A percentile compares a stretch with the other conserved stretches of the same genome.
phyloP scores from a whole-genome alignment of 345 rosid genomes.

The Durio zibethinus region DNA sequence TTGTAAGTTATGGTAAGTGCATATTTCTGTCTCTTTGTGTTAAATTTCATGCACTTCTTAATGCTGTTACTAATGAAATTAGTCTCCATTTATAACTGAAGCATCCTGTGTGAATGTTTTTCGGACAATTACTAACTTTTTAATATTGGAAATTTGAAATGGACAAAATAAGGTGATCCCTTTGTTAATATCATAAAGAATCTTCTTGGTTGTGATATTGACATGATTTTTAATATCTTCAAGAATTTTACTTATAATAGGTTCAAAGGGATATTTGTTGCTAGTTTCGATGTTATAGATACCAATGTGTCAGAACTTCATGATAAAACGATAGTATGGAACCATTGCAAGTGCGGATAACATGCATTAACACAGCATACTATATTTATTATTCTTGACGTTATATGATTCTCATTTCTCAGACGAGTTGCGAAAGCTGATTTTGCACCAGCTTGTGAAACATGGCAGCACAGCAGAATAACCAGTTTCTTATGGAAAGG shows the following conservation, averaged over 20 bases:
- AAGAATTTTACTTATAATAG: not conserved
- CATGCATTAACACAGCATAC: not conserved
- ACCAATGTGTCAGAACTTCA: not conserved
- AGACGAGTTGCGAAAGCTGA: constrained; percentile 11
- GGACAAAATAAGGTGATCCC: not conserved
- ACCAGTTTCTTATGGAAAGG: not conserved
- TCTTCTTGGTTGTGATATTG: not conserved
- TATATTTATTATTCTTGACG: not conserved
- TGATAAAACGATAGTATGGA: not conserved
- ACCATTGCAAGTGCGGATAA: not conserved
- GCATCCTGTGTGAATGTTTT: not conserved
- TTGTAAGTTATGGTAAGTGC: constrained; percentile 17
- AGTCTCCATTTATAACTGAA: not conserved
- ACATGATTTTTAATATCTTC: not conserved
- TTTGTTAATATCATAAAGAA: not conserved
- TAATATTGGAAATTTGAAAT: not conserved
- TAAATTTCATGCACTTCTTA: not conserved
- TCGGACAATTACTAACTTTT: not conserved
- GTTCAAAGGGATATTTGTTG: not conserved
- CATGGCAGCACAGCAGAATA: not conserved
- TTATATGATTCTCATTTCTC: constrained; percentile 16
- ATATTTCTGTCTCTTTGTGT: not conserved
- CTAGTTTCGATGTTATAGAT: not conserved
- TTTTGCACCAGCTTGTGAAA: not conserved
- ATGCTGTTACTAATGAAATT: constrained; percentile 3